Evolutionary conservation across 2,329 filamentous ascomycete species (phyloP).

Genomic region (Ophiostoma perfectum): DNA sequence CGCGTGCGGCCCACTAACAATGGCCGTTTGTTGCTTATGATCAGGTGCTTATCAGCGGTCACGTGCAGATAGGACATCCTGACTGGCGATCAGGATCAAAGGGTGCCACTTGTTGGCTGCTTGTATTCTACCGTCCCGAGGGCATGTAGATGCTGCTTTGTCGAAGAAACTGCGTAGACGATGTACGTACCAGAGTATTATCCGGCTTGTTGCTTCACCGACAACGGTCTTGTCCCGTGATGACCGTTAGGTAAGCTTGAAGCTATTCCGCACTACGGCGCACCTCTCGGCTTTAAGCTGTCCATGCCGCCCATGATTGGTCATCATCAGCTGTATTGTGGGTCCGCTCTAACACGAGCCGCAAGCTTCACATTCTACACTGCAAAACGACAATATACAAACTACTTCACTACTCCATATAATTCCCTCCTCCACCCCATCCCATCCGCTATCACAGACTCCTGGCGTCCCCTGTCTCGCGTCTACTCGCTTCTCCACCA

Average conservation of each 20-base stretch:
- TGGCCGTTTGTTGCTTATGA: background rate
- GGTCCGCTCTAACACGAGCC: background rate
- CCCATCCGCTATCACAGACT: background rate
- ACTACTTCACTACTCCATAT: constrained; percentile 14
- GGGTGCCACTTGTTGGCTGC: no score
- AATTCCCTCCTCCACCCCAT: constrained; percentile 17
- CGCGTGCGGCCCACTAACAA: constrained; percentile 17
- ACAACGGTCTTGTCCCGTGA: background rate
- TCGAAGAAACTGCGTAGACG: no score
- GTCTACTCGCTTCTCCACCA: constrained; percentile 7
- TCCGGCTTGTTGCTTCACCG: no score
- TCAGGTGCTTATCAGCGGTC: background rate
- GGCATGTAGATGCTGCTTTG: no score
- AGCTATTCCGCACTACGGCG: background rate
- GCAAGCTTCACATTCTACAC: constrained; percentile 1
- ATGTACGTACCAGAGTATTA: no score
- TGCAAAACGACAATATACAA: background rate
- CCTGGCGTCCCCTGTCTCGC: background rate
- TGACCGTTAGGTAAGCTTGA: background rate
- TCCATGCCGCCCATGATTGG: background rate
- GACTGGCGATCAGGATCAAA: background rate
- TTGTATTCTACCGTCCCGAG: no score
- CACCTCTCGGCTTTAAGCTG: constrained; percentile 1
- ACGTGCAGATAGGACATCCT: background rate
- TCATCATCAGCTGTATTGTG: background rate